These are phyloP conservation scores for Phytophthora foliorum DNA, from an alignment of 352 stramenopile genomes.

Conservation along the genomic window DNA sequence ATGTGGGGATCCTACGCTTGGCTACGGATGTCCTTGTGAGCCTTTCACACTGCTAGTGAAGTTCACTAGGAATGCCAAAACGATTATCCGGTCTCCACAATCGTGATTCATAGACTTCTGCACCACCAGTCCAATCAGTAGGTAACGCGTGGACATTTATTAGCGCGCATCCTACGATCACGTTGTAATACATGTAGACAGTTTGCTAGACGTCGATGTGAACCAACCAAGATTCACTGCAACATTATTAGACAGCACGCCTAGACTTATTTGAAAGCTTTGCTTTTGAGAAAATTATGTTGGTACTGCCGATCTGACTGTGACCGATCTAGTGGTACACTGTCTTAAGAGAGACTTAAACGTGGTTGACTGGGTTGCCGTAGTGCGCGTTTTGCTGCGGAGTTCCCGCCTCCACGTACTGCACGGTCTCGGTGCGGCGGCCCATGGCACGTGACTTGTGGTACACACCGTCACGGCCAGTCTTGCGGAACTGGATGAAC, in stretches of 20 bases:
- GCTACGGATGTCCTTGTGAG: slow-evolving; percentile 8
- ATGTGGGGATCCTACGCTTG: slow-evolving; percentile 13
- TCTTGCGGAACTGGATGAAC: slow-evolving; percentile 75
- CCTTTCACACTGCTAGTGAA: slow-evolving; percentile 16
- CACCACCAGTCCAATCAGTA: slow-evolving; percentile 1
- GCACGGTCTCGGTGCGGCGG: slow-evolving; percentile 26
- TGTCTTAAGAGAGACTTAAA: slow-evolving; percentile 36
- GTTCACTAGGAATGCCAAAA: background rate
- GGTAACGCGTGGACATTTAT: slow-evolving; percentile 22
- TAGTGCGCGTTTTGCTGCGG: slow-evolving; percentile 40
- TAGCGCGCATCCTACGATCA: slow-evolving; percentile 9
- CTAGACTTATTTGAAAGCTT: too few relatives aligned
- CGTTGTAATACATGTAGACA: background rate
- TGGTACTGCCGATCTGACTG: slow-evolving; percentile 8
- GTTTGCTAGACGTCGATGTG: slow-evolving; percentile 3
- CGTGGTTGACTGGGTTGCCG: slow-evolving; percentile 43
- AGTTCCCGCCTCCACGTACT: slow-evolving; percentile 46
- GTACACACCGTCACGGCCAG: slow-evolving; percentile 42
- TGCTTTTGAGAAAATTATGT: slow-evolving; percentile 6
- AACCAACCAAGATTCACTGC: background rate
- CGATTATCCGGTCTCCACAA: background rate
- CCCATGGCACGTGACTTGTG: slow-evolving; percentile 39
- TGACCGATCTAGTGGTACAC: slow-evolving; percentile 29
- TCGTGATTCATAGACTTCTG: background rate
- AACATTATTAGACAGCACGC: too few relatives aligned